phyloP scores from a whole-genome alignment of 176 grass and related monocot genomes.

The Cymbopogon citratus region DNA sequence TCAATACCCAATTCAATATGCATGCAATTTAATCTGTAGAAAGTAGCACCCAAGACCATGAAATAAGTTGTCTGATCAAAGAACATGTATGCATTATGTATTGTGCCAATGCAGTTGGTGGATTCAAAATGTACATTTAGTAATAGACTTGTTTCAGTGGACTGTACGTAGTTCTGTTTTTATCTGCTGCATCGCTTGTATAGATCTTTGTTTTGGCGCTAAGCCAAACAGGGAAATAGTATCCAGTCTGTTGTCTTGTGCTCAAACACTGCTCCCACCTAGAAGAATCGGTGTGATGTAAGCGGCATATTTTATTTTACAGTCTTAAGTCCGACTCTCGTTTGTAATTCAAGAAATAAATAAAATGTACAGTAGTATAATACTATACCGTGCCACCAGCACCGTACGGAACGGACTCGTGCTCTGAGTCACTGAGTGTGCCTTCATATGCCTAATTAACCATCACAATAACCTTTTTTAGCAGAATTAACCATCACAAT shows the following conservation, averaged over 20 bases:
- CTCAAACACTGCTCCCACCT: not conserved
- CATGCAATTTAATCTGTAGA: not conserved
- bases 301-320: not conserved
- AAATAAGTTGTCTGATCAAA: constrained; percentile 1
- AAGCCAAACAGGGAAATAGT: not conserved
- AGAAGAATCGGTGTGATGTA: not conserved
- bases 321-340: not conserved
- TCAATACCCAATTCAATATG: not conserved
- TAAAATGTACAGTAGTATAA: not conserved
- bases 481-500: too few relatives aligned
- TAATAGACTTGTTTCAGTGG: not conserved
- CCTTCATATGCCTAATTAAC: too few relatives aligned
- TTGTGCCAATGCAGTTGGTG: not conserved
- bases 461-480: too few relatives aligned
- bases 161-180: not conserved
- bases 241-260: not conserved
- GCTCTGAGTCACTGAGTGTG: not conserved
- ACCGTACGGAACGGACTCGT: too few relatives aligned
- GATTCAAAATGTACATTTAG: not conserved
- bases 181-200: not conserved
- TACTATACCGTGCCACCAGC: not conserved
- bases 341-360: not conserved
- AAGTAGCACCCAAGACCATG: not conserved
- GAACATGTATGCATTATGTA: not conserved
- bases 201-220: not conserved